Conservation (phyloP, 2,329 filamentous ascomycete genomes). For the Alternaria panax region DNA sequence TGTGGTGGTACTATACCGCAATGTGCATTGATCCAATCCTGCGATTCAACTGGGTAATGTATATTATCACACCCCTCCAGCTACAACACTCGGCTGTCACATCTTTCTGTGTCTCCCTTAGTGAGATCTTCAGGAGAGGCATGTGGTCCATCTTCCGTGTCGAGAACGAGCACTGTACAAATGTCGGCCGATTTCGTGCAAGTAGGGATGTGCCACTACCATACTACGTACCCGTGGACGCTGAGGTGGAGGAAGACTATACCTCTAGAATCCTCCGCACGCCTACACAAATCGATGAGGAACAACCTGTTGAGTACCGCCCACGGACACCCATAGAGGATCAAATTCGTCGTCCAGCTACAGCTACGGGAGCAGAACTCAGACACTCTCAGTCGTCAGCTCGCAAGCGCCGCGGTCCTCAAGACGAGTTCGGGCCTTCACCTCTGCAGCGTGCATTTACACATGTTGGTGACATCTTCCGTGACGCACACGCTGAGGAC, state of each 20-base stretch:
- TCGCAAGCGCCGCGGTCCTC: constrained; percentile 29
- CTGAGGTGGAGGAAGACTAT: constrained; percentile 12
- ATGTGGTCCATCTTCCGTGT: constrained; percentile 94
- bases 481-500: constrained; percentile 86
- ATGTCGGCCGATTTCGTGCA: constrained; percentile 85
- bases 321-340: constrained; percentile 3
- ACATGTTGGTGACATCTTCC: constrained; percentile 73
- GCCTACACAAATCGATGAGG: constrained; percentile 39
- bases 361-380: constrained; percentile 25
- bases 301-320: constrained; percentile 26
- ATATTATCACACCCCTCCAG: constrained; percentile 81
- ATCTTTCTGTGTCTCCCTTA: constrained; percentile 79
- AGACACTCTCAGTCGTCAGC: constrained; percentile 20
- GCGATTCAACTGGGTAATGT: constrained; percentile 94
- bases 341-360: constrained; percentile 24
- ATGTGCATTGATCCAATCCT: constrained; percentile 85
- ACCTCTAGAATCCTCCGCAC: constrained; percentile 12
- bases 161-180: constrained; percentile 93
- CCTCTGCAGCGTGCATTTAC: constrained; percentile 54
- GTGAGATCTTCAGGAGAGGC: constrained; percentile 83
- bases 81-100: constrained; percentile 82
- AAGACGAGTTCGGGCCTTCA: constrained; percentile 32
- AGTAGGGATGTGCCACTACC: constrained; percentile 86
- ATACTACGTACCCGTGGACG: constrained; percentile 63
- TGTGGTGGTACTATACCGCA: constrained; percentile 85